Evolutionary conservation across 257 asterid species (phyloP), one percentile per base, ranked within the genome.

Genomic region (Nicotiana otophora): DNA sequence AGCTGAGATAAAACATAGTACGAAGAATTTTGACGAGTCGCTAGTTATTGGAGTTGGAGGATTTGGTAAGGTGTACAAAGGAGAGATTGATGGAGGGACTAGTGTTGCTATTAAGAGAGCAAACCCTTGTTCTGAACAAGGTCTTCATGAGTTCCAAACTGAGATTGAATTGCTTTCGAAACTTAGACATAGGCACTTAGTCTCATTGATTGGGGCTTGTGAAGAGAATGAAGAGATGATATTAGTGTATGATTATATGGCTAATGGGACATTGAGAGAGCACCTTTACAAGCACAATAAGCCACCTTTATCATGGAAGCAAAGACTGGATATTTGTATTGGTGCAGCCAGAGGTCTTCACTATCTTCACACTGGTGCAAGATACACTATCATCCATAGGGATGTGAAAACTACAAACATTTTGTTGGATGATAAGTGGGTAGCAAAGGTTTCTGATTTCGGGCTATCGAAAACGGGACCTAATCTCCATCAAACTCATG

Each of bases 321-420:
- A 90, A 55, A 87, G 97, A 46, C 60, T 94, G 39, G 91, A 90
- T 8, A 94, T 94, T 5, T 91, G 95, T 91, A 88, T 94, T 26
- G 97, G 97, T 51, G 91, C 97, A 10, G 89, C 97, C 0, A 86
- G 91, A 76, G 97, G 98, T 19, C 90, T 94, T 31, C 98, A 94
- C 81, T 94, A 94, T 51, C 97, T 94, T 23, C 98, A 94, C 90
- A 94, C 98, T 0, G 97, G 98, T 7, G 96, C 98, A 54, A 90
- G 88, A 86, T 74, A 91, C 70, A 89, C 90, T 0, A 92, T 94
- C 88, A 94, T 94, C 57, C 98, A 94, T 39, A 83, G 98, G 72
- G 97, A 94, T 58, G 98, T 94, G 65, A 94, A 94, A 80, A 89
- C 90, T 81, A 92, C 98, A 2, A 94, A 94, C 76, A 92, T 94